These are phyloP conservation scores for Alternaria novae-zelandiae DNA, from an alignment of 2,329 filamentous ascomycete genomes.

Conservation along the genomic window DNA sequence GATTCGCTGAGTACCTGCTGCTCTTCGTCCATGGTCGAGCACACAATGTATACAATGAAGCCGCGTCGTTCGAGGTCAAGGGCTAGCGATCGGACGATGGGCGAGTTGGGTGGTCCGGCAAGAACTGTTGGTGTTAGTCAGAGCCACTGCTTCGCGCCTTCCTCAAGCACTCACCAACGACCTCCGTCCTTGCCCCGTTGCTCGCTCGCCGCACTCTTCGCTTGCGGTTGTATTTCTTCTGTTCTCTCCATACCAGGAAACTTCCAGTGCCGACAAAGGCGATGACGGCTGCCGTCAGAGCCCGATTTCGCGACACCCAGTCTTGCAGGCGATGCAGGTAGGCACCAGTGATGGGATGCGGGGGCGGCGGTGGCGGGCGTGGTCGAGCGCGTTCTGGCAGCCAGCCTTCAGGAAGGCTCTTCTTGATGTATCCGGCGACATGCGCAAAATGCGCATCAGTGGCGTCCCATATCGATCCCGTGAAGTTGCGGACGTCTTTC, in stretches of 20 bases:
- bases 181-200: conserved; percentile 86
- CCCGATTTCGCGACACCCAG: conserved; percentile 76
- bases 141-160: background rate
- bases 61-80: conserved; percentile 88
- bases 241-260: conserved; percentile 66
- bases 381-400: conserved; percentile 72
- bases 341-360: conserved; percentile 52
- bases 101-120: conserved; percentile 84
- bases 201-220: conserved; percentile 78
- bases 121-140: conserved; percentile 64
- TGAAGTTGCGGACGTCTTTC: conserved; percentile 73
- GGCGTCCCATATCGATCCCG: conserved; percentile 75
- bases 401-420: conserved; percentile 72
- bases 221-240: conserved; percentile 64
- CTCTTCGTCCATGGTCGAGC: conserved; percentile 85
- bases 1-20: conserved; percentile 75
- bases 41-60: conserved; percentile 92
- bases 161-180: conserved; percentile 59
- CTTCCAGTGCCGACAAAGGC: conserved; percentile 72
- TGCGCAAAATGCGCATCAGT: conserved; percentile 82
- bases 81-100: conserved; percentile 81
- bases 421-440: conserved; percentile 73
- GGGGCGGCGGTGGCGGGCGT: conserved; percentile 57
- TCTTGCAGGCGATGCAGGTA: conserved; percentile 65
- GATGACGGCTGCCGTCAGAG: conserved; percentile 73